Base-by-base conservation (phyloP, 176 grass and related monocot genomes). In the Saccharum officinarum region DNA sequence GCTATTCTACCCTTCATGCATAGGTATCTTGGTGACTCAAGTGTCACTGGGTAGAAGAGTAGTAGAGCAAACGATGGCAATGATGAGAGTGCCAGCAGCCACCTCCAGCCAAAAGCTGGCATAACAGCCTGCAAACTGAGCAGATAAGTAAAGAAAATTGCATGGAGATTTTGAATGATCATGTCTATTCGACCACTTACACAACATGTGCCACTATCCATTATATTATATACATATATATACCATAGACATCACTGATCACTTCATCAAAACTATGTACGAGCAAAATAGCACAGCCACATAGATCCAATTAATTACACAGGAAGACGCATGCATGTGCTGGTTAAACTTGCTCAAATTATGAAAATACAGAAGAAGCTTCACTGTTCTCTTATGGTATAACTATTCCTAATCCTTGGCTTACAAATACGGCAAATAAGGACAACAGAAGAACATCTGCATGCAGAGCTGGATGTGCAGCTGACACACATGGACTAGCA, bases 1-100 rank as follows among this genome's bases (percentile, higher is more conserved):
- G 78, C 47, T 84, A 71, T 89, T 89, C 86, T 92, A 54, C 93
- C 90, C 87, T 93, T 98, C 91, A 93, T 91, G 87, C 87, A 98
- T 80, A 98, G 84, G 78, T 95, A 98, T 88, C 91, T 92, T 54
- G 96, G 93, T 49, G 96, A 98, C 87, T 98, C 96, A 4, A 93
- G 80, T 31, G 89, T 93, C 44, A 94, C 22, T 76, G 83, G 85
- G 81, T 95, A 98, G 78, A 98, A 98, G 33, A 95, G 64, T 37
- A 95, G 89, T 75, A 98, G 86, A 77, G 90, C 89, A 93, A 95
- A 91, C 26, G 93, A 94, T 46, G 96, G 96, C 42, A 98, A 80
- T 71, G 96, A 95, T 31, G 93, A 95, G n/a, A 95, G 73, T 45
- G 85, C 89, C 65, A 98, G 83, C 73, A 98, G 89, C 93, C 91